These are phyloP conservation scores for Tetragonia tetragonoides DNA, from an alignment of 148 eudicot genomes.

Conservation along the genomic window DNA sequence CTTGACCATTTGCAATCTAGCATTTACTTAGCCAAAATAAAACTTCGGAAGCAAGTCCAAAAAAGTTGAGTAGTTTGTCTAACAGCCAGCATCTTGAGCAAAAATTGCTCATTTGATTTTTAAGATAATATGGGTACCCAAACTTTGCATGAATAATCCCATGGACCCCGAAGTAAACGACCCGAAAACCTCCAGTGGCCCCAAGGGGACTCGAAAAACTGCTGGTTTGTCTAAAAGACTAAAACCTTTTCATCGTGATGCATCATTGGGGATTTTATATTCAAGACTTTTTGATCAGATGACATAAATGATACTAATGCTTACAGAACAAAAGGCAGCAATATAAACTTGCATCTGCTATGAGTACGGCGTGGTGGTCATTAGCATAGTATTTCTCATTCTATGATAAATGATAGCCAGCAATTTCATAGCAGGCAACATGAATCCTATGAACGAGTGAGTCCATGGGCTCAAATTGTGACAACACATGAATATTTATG, in stretches of 20 bases:
- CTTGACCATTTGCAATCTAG: background rate
- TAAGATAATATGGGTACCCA: too few species aligned
- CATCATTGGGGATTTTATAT: background rate
- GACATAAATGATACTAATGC: background rate
- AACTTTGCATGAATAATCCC: too few species aligned
- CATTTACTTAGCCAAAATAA: background rate
- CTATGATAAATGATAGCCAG: background rate
- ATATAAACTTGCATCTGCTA: background rate
- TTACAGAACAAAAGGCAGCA: background rate
- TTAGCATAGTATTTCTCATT: background rate
- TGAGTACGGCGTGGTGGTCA: background rate
- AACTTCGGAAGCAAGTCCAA: background rate
- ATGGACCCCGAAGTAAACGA: too few species aligned
- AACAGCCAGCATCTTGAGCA: background rate
- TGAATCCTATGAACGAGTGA: background rate
- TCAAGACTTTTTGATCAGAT: background rate
- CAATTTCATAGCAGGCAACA: background rate
- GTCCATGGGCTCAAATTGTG: background rate
- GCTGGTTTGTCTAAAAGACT: background rate
- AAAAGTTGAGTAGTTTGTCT: background rate
- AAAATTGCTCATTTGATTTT: background rate
- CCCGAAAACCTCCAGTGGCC: too few species aligned
- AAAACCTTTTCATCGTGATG: background rate
- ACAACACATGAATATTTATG: background rate
- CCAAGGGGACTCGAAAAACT: too few species aligned